Evolutionary conservation across 1,284 basidiomycete species (phyloP).

Genomic region (Fomitiporia mediterranea): DNA sequence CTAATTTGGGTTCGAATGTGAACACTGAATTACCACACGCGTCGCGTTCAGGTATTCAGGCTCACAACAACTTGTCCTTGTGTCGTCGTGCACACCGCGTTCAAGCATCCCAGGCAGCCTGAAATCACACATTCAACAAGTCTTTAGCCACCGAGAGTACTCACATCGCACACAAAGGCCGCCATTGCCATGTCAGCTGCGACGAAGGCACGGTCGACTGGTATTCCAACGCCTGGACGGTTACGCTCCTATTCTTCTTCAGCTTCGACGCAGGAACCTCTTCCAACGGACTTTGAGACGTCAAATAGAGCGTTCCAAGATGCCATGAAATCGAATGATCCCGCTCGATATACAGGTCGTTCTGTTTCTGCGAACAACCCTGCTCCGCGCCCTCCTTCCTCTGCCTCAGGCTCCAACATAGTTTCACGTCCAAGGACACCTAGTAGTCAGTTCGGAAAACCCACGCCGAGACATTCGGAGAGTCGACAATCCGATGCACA

Average conservation of each 20-base stretch:
- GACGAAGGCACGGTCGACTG: slow-evolving; percentile 6
- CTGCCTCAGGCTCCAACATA: slow-evolving; percentile 37
- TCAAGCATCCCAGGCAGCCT: too few relatives aligned
- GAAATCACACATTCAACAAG: neutral
- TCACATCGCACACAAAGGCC: neutral
- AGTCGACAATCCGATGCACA: slow-evolving; percentile 62
- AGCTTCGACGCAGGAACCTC: slow-evolving; percentile 10
- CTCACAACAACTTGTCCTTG: neutral
- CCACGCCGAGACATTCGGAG: slow-evolving; percentile 34
- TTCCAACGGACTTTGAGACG: slow-evolving; percentile 1
- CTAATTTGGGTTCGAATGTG: too few relatives aligned
- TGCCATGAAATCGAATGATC: slow-evolving; percentile 74
- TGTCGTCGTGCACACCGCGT: neutral
- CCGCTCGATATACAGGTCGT: slow-evolving; percentile 60
- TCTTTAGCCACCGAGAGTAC: too few relatives aligned
- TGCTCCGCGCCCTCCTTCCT: slow-evolving; percentile 45
- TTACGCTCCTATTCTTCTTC: slow-evolving; percentile 20
- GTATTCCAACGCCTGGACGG: slow-evolving; percentile 18
- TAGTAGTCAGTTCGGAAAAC: slow-evolving; percentile 31
- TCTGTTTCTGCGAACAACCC: slow-evolving; percentile 36
- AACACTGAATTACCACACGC: neutral
- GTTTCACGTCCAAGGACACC: slow-evolving; percentile 54
- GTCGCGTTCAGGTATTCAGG: neutral
- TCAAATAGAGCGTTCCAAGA: slow-evolving; percentile 42
- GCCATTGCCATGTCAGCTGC: slow-evolving; percentile 6